phyloP scores from a whole-genome alignment of 2,329 filamentous ascomycete genomes.

The Fusarium nelsonii region DNA sequence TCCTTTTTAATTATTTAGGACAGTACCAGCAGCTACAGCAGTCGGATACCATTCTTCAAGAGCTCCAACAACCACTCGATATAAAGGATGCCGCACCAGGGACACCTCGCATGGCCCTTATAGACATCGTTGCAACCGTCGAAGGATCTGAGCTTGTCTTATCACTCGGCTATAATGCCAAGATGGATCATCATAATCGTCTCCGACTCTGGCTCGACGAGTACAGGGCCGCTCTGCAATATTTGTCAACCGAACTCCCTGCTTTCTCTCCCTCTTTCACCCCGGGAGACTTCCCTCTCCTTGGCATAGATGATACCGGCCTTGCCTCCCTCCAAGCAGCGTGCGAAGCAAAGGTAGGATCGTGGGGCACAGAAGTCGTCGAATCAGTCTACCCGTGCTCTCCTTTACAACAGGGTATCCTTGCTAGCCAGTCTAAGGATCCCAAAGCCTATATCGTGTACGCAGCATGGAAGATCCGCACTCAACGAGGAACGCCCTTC shows the following conservation, averaged over 20 bases:
- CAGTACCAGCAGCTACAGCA: slow-evolving; percentile 1
- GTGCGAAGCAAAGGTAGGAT: neutral
- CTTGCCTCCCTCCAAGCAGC: neutral
- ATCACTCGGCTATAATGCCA: neutral
- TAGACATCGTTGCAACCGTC: neutral
- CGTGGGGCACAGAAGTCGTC: neutral
- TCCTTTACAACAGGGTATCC: neutral
- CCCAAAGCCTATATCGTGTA: neutral
- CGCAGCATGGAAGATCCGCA: neutral
- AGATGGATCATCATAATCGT: neutral
- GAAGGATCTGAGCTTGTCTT: neutral
- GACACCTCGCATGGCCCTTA: neutral
- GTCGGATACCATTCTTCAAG: neutral
- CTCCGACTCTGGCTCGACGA: neutral
- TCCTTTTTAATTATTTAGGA: neutral
- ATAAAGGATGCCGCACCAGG: neutral
- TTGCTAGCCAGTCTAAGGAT: neutral
- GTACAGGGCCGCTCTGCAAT: neutral
- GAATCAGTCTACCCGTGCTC: neutral
- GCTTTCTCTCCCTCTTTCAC: neutral
- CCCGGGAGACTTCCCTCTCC: slow-evolving; percentile 3
- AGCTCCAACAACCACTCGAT: neutral
- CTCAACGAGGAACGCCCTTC: neutral
- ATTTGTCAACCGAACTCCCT: neutral
- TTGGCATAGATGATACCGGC: neutral